Base-by-base conservation (phyloP, 2,329 filamentous ascomycete genomes). In the Fonsecaea pedrosoi region DNA sequence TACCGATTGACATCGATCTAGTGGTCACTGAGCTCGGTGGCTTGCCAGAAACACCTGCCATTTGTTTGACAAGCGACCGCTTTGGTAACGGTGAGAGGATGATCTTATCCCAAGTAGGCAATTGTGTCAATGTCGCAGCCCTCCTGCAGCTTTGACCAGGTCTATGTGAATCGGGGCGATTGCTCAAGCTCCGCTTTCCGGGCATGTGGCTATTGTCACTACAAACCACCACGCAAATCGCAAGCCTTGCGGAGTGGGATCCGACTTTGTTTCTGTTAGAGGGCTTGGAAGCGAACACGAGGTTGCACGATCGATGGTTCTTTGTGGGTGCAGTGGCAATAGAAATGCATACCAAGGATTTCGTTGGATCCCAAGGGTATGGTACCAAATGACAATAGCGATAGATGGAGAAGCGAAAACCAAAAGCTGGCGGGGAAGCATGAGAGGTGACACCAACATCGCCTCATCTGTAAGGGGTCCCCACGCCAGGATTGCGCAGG, bases 381-480 rank as follows among this genome's bases (percentile, higher is more conserved):
- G 57, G 57, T 60, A 48, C 42, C 18, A 45, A 60, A 34, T 45
- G 42, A 50, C 25, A 40, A 13, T 38, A 50, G 57, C 57, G 30
- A 60, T 25, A 50, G 40, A 21, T 32, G 25, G n/a, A 18, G 35
- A 60, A 60, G 57, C 57, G 57, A 60, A 60, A 50, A 60, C 5
- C 57, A 60, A 50, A 45, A 34, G 42, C 2, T n/a, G 13, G 18
- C 40, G 32, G 30, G 42, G 40, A 37, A 34, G 30, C 45, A 25
- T n/a, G 15, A 25, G 45, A 50, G 9, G 42, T 48, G 18, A 50
- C 45, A 50, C 45, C 45, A 12, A 1, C 42, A 48, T 10, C n/a
- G 45, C 18, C 45, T 50, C 45, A 50, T 18, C 45, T 50, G 45
- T 18, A 50, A 9, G 45, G 8, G 21, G 18, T 3, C 18, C 45